A percentile compares a stretch with the other conserved stretches of the same genome.
Evolutionary conservation across 768 basidiomycete genomes (phyloP).

Genomic region (Lactifluus hygrophoroides): DNA sequence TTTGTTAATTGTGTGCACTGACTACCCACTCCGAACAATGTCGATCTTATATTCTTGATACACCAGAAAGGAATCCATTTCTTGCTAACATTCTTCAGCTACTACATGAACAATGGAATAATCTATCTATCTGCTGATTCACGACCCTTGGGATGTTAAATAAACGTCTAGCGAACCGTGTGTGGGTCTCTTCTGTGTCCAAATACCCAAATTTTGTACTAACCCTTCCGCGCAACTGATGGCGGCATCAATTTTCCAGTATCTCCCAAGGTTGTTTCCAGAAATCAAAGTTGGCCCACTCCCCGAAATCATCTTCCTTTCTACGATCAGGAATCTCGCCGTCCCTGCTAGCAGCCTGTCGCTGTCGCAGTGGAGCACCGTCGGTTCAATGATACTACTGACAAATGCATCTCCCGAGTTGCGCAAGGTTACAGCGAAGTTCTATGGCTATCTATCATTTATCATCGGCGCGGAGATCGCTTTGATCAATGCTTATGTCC

Average conservation of each 20-base stretch:
- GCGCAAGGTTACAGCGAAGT: constrained; percentile 2
- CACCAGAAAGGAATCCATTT: neutral
- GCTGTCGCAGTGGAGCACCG: neutral
- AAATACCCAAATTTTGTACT: neutral
- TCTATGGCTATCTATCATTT: constrained; percentile 1
- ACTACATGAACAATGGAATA: neutral
- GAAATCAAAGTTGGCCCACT: constrained; percentile 1
- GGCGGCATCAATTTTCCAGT: neutral
- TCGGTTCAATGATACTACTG: constrained; percentile 1
- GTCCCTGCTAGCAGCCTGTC: neutral
- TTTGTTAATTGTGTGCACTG: neutral
- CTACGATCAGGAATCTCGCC: neutral
- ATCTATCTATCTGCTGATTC: neutral
- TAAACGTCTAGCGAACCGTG: neutral
- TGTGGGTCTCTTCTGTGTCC: neutral
- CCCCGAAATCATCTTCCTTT: constrained; percentile 11
- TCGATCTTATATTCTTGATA: neutral
- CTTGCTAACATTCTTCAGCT: neutral
- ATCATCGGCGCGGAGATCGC: constrained; percentile 3
- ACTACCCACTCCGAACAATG: too few relatives aligned
- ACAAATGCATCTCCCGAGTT: constrained; percentile 1
- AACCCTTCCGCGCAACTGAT: neutral
- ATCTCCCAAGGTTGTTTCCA: neutral
- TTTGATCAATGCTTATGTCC: constrained; percentile 4
- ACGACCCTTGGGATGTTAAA: neutral